Conservation (phyloP, 164 flowering plant species). For the Umbilicus rupestris region DNA sequence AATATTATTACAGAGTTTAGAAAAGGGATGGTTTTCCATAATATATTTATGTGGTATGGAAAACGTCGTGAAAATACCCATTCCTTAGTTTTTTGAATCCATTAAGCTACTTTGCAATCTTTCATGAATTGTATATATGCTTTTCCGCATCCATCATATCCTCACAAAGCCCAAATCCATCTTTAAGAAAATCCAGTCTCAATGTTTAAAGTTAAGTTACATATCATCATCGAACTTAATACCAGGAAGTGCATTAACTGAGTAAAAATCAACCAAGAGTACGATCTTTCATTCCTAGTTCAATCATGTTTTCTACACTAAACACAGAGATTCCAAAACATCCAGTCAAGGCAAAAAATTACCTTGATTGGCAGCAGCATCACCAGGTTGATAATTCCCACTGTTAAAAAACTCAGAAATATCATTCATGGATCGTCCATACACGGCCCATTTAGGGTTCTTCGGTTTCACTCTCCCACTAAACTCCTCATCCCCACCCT, state of each 20-base stretch:
- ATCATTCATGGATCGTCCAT: slow-evolving; percentile 53
- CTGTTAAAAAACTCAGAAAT: slow-evolving; percentile 54
- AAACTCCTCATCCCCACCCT: slow-evolving; percentile 9
- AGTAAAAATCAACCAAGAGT: too few species aligned
- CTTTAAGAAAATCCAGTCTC: background rate
- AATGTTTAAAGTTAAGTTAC: background rate
- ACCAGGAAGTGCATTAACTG: background rate
- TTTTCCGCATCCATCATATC: background rate
- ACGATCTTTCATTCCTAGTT: too few species aligned
- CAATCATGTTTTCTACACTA: background rate
- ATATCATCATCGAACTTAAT: background rate
- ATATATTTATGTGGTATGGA: too few species aligned
- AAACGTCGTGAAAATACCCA: too few species aligned
- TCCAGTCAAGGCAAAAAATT: background rate
- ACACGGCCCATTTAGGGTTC: slow-evolving; percentile 70
- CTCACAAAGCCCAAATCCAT: background rate
- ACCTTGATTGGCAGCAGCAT: slow-evolving; percentile 33
- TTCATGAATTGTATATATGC: background rate
- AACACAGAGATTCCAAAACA: background rate
- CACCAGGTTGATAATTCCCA: slow-evolving; percentile 45
- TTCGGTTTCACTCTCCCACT: slow-evolving; percentile 47
- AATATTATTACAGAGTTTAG: too few species aligned
- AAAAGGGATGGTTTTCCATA: too few species aligned
- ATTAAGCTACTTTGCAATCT: too few species aligned
- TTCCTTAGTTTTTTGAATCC: too few species aligned